These are phyloP conservation scores for Neofusicoccum kwambonambiense DNA, from an alignment of 2,329 filamentous ascomycete species.

Conservation along the genomic window DNA sequence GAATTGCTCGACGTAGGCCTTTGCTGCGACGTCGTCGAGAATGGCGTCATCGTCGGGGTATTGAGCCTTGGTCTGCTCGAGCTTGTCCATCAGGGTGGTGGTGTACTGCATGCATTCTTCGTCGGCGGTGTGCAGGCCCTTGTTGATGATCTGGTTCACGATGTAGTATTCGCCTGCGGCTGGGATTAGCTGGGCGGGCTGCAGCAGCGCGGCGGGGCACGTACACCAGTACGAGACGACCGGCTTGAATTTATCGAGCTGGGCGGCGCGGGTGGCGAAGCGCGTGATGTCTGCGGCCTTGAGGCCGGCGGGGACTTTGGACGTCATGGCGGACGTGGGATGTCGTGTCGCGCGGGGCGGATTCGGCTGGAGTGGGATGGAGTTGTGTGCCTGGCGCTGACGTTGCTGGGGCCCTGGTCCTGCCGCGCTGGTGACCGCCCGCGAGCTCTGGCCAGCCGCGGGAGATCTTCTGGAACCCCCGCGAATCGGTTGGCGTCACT, in stretches of 20 bases:
- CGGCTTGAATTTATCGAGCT: slow-evolving; percentile 80
- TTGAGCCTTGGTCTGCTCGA: slow-evolving; percentile 76
- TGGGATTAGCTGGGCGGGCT: slow-evolving; percentile 21
- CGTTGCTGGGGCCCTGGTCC: not conserved
- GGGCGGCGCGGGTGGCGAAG: slow-evolving; percentile 78
- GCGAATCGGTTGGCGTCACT: slow-evolving; percentile 11
- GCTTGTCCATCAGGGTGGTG: slow-evolving; percentile 80
- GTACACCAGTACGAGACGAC: slow-evolving; percentile 94
- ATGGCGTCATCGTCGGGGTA: slow-evolving; percentile 79
- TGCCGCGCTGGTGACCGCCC: not conserved
- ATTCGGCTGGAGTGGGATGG: no score
- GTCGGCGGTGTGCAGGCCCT: slow-evolving; percentile 74
- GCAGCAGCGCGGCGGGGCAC: slow-evolving; percentile 34
- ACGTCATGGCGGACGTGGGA: slow-evolving; percentile 59
- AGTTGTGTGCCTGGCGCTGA: slow-evolving; percentile 1
- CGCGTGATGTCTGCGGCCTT: slow-evolving; percentile 79
- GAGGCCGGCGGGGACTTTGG: slow-evolving; percentile 67
- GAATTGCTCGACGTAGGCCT: slow-evolving; percentile 93
- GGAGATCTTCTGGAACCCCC: slow-evolving; percentile 17
- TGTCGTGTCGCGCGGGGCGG: not conserved
- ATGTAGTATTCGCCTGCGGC: slow-evolving; percentile 80
- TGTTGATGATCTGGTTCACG: slow-evolving; percentile 84
- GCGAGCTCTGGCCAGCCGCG: slow-evolving; percentile 15
- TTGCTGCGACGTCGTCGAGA: slow-evolving; percentile 78
- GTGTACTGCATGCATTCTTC: slow-evolving; percentile 80